Evolutionary conservation across 2,329 filamentous ascomycete species (phyloP), one percentile per base, ranked within the genome.

Genomic region (Cytospora piceae): DNA sequence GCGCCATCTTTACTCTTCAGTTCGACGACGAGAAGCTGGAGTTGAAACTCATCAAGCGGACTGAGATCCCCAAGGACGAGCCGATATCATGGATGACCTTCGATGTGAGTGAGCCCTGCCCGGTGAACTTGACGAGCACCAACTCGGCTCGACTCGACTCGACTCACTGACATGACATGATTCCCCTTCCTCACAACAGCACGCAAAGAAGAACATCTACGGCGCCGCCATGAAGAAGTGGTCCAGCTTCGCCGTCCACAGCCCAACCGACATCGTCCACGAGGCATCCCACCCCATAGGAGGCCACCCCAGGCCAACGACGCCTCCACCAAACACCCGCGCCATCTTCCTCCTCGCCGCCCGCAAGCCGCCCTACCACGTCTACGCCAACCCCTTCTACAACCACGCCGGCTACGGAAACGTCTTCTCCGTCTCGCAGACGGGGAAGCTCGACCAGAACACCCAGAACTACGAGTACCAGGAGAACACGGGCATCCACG

Each of bases 71-170:
- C 5, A 79, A 90, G 61, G 90, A 94, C 69, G 92, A 96, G 78
- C 91, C 93, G 9, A 95, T 96, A 70, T 96, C 92, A 67, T 96
- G 93, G 93, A 94, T 96, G 90, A 90, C 92, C 20, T 94, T 96
- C 73, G 90, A 92, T 76, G 91, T 93, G 81, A 79, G 89, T 63
- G 42, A 65, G 55, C 31, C 57, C 34, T 29, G 27, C n/a, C n/a
- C n/a, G n/a, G n/a, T n/a, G n/a, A n/a, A n/a, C n/a, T n/a, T n/a
- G n/a, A n/a, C n/a, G n/a, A n/a, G n/a, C 27, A 29, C 27, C 27
- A 29, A 29, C 27, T 5, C 3, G 27, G 27, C 27, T 29, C 5
- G 27, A 29, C 5, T 14, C n/a, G 3, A 24, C 6, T 24, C 9
- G 31, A 42, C 55, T 63, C n/a, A 58, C 46, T 42, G 39, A 42